These are phyloP conservation scores for Ceratopteris richardii DNA, from an alignment of 75 land plant genomes.

Conservation along the genomic window DNA sequence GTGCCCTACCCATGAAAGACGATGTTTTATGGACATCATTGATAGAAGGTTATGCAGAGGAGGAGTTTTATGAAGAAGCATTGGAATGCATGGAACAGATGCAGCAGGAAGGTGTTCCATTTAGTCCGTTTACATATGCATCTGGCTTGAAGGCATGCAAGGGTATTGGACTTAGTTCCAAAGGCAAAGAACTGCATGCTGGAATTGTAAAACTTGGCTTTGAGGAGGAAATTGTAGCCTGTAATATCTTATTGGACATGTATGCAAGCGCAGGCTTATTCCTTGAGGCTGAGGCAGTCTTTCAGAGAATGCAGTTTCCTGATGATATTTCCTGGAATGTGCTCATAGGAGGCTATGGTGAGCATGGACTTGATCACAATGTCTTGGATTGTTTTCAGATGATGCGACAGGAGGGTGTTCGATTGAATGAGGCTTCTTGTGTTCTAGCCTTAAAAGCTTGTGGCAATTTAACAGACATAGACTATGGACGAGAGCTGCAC, in stretches of 20 bases:
- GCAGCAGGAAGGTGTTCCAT: neutral
- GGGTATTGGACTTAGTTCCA: neutral
- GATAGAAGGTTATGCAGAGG: conserved; percentile 9
- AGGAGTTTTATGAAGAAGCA: neutral
- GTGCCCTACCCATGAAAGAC: neutral
- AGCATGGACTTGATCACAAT: neutral
- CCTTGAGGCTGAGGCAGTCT: neutral
- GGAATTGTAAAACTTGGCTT: neutral
- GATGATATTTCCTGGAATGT: conserved; percentile 1
- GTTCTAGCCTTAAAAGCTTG: conserved; percentile 6
- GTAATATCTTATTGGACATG: neutral
- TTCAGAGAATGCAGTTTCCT: neutral
- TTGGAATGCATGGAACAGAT: conserved; percentile 4
- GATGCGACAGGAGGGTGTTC: too few relatives aligned
- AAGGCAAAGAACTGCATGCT: conserved; percentile 2
- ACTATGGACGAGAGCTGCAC: conserved; percentile 12
- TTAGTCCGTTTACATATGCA: neutral
- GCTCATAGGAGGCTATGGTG: conserved; percentile 5
- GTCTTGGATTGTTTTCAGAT: neutral
- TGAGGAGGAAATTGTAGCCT: neutral
- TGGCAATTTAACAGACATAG: conserved; percentile 4
- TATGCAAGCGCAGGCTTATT: neutral
- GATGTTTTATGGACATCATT: conserved; percentile 7
- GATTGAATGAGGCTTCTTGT: too few relatives aligned
- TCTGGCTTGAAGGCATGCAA: conserved; percentile 1